phyloP scores from a whole-genome alignment of 768 basidiomycete genomes.

The Suillus decipiens region DNA sequence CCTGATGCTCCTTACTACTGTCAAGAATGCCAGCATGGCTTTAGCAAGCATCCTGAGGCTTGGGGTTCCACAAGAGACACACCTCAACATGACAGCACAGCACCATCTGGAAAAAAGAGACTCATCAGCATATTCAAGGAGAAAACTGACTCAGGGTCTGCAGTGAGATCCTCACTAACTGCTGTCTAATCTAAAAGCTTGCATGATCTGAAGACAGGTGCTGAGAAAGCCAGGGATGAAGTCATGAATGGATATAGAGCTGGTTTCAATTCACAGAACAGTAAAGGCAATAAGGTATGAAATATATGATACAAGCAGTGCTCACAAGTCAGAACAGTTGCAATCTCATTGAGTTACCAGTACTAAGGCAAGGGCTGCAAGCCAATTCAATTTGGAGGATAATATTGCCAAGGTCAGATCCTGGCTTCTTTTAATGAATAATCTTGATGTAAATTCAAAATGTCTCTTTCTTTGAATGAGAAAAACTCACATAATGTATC shows the following conservation, averaged over 20 bases:
- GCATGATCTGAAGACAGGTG: neutral
- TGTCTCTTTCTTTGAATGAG: neutral
- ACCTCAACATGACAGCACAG: neutral
- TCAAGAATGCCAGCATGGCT: slow-evolving; percentile 8
- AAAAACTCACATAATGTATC: neutral
- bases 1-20: slow-evolving; percentile 1
- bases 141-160: neutral
- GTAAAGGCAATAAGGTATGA: neutral
- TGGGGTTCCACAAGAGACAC: neutral
- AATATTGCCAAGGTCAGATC: neutral
- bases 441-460: neutral
- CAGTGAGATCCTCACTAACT: neutral
- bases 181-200: neutral
- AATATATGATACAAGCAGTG: neutral
- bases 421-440: neutral
- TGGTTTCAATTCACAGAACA: neutral
- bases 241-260: neutral
- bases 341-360: neutral
- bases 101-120: neutral
- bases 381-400: neutral
- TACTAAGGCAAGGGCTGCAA: neutral
- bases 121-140: neutral
- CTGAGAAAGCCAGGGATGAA: neutral
- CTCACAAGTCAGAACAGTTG: neutral
- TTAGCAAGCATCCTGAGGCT: slow-evolving; percentile 4